Percentiles rank a stretch among this genome's conserved stretches.
Conservation (phyloP, 108 stramenopile species). For the Schizochytrium sp. region DNA sequence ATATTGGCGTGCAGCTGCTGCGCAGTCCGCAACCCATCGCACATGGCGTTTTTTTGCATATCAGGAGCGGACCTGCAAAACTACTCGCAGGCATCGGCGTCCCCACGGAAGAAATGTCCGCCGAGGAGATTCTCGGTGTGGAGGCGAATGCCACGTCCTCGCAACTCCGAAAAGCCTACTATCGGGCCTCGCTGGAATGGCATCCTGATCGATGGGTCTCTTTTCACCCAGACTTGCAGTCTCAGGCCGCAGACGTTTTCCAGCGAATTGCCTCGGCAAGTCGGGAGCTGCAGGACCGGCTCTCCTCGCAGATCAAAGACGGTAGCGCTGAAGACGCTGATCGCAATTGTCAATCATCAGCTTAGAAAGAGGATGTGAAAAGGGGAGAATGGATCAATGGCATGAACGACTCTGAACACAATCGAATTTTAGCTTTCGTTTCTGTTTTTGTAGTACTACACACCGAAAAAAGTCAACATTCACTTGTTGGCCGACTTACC, state of each 20-base stretch:
- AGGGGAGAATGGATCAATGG: too few relatives aligned
- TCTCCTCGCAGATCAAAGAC: neutral
- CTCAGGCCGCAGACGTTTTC: neutral
- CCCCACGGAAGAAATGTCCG: neutral
- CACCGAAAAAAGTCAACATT: too few relatives aligned
- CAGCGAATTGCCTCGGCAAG: neutral
- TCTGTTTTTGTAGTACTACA: too few relatives aligned
- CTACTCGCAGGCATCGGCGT: neutral
- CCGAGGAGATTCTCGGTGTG: neutral
- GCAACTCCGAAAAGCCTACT: neutral
- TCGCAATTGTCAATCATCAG: too few relatives aligned
- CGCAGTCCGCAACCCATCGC: neutral
- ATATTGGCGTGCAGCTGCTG: neutral
- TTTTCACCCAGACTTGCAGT: neutral
- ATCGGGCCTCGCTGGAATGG: conserved; percentile 7
- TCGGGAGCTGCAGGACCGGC: neutral
- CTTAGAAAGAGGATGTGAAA: too few relatives aligned
- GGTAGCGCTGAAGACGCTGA: too few relatives aligned
- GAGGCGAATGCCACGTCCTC: neutral
- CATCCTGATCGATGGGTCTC: conserved; percentile 10
- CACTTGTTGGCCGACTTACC: neutral
- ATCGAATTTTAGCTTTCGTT: too few relatives aligned
- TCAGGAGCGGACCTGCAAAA: neutral
- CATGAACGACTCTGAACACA: too few relatives aligned
- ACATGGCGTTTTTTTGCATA: neutral